Evolutionary conservation across 2,329 filamentous ascomycete genomes (phyloP), one percentile per base, ranked within the genome.

Genomic region (Tolypocladium pustulatum): DNA sequence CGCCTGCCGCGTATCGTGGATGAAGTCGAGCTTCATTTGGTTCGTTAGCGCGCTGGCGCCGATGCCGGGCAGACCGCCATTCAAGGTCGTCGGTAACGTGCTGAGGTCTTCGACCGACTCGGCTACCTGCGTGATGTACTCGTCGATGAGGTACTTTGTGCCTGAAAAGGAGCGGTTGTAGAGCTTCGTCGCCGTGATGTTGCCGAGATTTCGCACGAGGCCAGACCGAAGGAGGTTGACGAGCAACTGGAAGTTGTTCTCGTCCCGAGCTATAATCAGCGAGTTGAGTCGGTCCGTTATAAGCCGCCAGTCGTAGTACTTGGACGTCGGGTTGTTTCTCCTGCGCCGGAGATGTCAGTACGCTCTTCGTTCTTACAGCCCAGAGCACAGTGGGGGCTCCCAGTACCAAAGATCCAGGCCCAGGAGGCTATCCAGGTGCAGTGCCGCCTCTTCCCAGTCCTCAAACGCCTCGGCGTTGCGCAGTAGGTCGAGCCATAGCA

Each of bases 81-180:
- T 74, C 0, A 79, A 76, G 22, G 77, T 78, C 0, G 83, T 87
- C 25, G 88, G 85, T 57, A 90, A 78, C 25, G 71, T 75, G 34
- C 86, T 86, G 41, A 97, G 86, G 67, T 92, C 87, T 61, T 89
- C 83, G 57, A 96, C 84, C 1, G 90, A 88, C 60, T 88, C 83
- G n/a, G 88, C 88, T 40, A 96, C 87, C 68, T 93, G 86, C 0
- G 87, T 86, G 61, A 96, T 87, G 68, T 97, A 97, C 71, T 95
- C 89, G 68, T 96, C 91, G 61, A 97, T 95, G 54, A 96, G 76
- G 57, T 89, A 83, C 71, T 97, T 97, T 1, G 92, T 96, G 20
- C 92, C 92, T 1, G 89, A 88, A 69, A 94, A 94, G 15, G 90
- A 88, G 59, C 87, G 83, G 66, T 92, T 92, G 75, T 91, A 97